These are phyloP conservation scores for Aspergillus pseudoviridinutans DNA, from an alignment of 2,329 filamentous ascomycete genomes.

Conservation along the genomic window DNA sequence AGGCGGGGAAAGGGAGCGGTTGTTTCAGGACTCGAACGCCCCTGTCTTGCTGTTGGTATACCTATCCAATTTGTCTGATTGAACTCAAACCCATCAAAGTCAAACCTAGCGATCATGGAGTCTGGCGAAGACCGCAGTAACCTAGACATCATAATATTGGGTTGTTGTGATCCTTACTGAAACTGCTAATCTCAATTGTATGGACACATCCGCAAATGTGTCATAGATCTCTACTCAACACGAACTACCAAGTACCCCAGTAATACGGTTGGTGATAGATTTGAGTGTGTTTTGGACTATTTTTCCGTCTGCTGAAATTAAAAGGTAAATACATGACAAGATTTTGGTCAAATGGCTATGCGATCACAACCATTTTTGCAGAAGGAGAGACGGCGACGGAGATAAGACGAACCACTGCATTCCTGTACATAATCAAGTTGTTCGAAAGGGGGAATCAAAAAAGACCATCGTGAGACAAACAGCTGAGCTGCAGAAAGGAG, in stretches of 20 bases:
- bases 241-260: background rate
- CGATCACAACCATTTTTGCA: background rate
- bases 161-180: background rate
- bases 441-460: background rate
- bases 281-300: background rate
- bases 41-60: background rate
- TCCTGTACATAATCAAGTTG: background rate
- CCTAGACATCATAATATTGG: background rate
- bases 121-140: background rate
- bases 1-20: background rate
- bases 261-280: background rate
- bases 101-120: background rate
- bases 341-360: background rate
- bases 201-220: background rate
- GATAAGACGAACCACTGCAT: background rate
- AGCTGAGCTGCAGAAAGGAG: constrained; percentile 13
- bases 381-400: background rate
- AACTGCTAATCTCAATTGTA: background rate
- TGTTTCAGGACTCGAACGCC: background rate
- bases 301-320: background rate
- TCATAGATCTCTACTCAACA: background rate
- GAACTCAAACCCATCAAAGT: too few species aligned
- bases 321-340: background rate
- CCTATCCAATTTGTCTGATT: too few species aligned
- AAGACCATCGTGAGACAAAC: constrained; percentile 10